Evolutionary conservation across 2,329 filamentous ascomycete species (phyloP).

Genomic region (Lachnellula cervina): DNA sequence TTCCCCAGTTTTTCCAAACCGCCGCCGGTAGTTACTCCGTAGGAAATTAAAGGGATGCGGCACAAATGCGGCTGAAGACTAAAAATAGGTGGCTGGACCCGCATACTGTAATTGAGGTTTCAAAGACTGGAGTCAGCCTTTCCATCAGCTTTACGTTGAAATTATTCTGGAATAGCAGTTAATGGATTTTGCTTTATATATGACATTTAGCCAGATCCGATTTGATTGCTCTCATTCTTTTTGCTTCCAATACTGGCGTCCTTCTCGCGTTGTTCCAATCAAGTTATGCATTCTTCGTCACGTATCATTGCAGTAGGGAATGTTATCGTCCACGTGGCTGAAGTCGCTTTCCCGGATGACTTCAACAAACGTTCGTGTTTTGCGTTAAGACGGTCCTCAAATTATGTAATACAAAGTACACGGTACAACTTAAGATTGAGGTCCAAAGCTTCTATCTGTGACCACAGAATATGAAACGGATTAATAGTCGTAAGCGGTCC

Average conservation of each 20-base stretch:
- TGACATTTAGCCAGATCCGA: constrained; percentile 10
- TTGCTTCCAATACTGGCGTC: constrained; percentile 47
- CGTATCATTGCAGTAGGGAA: constrained; percentile 33
- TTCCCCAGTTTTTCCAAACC: not conserved
- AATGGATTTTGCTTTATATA: not conserved
- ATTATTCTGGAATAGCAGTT: not conserved
- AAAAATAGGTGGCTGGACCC: not conserved
- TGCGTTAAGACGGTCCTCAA: too few species aligned
- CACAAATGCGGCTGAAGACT: not conserved
- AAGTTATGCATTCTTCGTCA: constrained; percentile 52
- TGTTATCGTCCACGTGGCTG: constrained; percentile 9
- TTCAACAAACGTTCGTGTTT: too few species aligned
- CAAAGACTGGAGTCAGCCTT: not conserved
- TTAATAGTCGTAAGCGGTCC: too few species aligned
- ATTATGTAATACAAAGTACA: too few species aligned
- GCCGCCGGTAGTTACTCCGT: too few species aligned
- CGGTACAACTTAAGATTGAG: too few species aligned
- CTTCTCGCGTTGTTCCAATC: constrained; percentile 60
- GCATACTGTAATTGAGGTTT: not conserved
- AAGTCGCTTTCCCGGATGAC: too few species aligned
- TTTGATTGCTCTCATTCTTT: constrained; percentile 26
- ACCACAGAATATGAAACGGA: too few species aligned
- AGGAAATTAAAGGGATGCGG: not conserved
- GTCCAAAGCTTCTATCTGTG: too few species aligned
- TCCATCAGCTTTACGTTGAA: not conserved